Base-by-base conservation (phyloP, 2,329 filamentous ascomycete genomes). In the Colletotrichum shisoi region DNA sequence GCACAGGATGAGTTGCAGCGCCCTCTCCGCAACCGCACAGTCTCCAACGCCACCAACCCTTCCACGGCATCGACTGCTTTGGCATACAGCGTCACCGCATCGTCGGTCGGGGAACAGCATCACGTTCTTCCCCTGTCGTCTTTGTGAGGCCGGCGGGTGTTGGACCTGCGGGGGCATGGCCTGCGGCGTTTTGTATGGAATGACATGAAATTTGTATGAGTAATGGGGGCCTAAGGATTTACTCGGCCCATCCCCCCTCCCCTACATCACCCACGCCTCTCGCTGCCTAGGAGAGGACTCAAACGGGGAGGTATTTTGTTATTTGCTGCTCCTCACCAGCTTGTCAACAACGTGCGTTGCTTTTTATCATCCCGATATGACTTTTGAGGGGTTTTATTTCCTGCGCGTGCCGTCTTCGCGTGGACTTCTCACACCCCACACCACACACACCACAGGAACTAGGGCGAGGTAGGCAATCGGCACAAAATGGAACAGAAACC, bases 1-100 rank as follows among this genome's bases (percentile, higher is more conserved):
- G 75, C 73, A 73, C 73, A 71, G 69, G 71, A 72, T 58, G 72
- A 71, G 67, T 73, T 57, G 57, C 67, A 58, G 46, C 57, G 67
- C 44, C 61, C 56, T 46, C 65, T 65, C 9, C 59, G 56, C 40
- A 52, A 53, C 42, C 49, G 66, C 37, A 62, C 63, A 19, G 57
- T 37, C 42, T 68, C 66, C 24, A 34, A 51, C 39, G 46, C 51
- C 12, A 67, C 63, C 31, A 34, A 37, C 19, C 51, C 66, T 31
- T 67, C 54, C 9, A 34, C 24, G 31, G 21, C 54, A 48, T 48
- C 62, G 40, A 46, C 42, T 15, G 37, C 51, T 31, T n/a, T 62
- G 62, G 39, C 51, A 24, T 54, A 42, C 39, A 68, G 66, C 24
- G n/a, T 60, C 17, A 68, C 66, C n/a, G 34, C 51, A 17, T 68